phyloP scores from a whole-genome alignment of 805 yeast genomes.

The Ogataea polymorpha region DNA sequence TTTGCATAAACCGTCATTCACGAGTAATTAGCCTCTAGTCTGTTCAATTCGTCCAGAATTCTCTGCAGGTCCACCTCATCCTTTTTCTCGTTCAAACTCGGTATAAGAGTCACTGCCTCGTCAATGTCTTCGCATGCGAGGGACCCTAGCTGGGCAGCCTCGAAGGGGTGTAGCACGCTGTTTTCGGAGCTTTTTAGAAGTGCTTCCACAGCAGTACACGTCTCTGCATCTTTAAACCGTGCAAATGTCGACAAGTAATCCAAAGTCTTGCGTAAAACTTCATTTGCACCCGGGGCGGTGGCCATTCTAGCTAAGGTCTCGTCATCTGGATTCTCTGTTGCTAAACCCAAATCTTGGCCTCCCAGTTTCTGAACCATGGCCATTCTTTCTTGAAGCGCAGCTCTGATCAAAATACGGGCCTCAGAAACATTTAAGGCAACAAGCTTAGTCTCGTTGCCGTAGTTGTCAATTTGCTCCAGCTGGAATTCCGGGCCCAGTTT shows the following conservation, averaged over 20 bases:
- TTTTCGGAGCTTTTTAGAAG: conserved; percentile 72
- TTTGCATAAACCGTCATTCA: conserved; percentile 21
- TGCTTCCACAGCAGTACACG: conserved; percentile 91
- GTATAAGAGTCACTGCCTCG: conserved; percentile 92
- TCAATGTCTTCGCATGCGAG: conserved; percentile 93
- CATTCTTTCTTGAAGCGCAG: conserved; percentile 77
- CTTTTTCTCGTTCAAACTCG: conserved; percentile 78
- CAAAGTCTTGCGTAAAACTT: conserved; percentile 87
- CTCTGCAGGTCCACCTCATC: conserved; percentile 85
- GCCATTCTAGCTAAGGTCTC: conserved; percentile 49
- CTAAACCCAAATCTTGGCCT: conserved; percentile 29
- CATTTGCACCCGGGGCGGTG: conserved; percentile 73
- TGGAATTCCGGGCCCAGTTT: conserved; percentile 93
- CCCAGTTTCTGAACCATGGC: conserved; percentile 43
- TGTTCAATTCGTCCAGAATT: conserved; percentile 80
- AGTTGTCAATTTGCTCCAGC: conserved; percentile 72
- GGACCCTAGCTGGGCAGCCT: conserved; percentile 82
- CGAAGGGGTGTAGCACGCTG: conserved; percentile 86
- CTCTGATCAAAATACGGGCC: conserved; percentile 84
- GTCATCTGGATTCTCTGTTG: conserved; percentile 39
- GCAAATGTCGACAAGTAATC: conserved; percentile 84
- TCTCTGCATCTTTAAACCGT: conserved; percentile 86
- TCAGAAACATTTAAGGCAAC: conserved; percentile 87
- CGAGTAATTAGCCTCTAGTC: conserved; percentile 44
- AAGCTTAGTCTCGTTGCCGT: conserved; percentile 72